Percentiles rank a stretch among this genome's conserved stretches.
These are phyloP conservation scores for Candida sojae DNA, from an alignment of 1,139 yeast species.

Conservation along the genomic window DNA sequence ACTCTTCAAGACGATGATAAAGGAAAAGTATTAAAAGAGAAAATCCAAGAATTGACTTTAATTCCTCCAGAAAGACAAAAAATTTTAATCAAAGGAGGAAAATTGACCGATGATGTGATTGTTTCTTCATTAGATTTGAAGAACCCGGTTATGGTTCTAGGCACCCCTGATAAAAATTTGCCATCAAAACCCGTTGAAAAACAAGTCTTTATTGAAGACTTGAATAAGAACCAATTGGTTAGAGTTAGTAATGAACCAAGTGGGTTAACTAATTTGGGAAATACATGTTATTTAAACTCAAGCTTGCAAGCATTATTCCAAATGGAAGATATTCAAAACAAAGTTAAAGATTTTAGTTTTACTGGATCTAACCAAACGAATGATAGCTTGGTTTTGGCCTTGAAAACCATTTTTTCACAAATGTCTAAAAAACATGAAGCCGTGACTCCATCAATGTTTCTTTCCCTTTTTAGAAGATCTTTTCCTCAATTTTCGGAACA, in stretches of 20 bases:
- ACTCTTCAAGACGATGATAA: slow-evolving; percentile 56
- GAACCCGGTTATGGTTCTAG: slow-evolving; percentile 84
- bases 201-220: slow-evolving; percentile 69
- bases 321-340: slow-evolving; percentile 57
- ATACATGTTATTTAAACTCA: slow-evolving; percentile 92
- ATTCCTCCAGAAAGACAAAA: slow-evolving; percentile 90
- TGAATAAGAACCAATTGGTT: slow-evolving; percentile 46
- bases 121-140: slow-evolving; percentile 54
- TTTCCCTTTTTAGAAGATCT: slow-evolving; percentile 60
- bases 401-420: slow-evolving; percentile 46
- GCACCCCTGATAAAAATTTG: slow-evolving; percentile 77
- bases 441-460: slow-evolving; percentile 63
- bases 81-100: slow-evolving; percentile 87
- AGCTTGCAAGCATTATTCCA: slow-evolving; percentile 79
- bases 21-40: slow-evolving; percentile 71
- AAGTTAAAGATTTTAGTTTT: slow-evolving; percentile 22
- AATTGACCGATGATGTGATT: slow-evolving; percentile 65
- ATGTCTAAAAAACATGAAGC: slow-evolving; percentile 49
- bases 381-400: slow-evolving; percentile 21
- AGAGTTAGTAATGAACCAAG: slow-evolving; percentile 59
- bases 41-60: slow-evolving; percentile 71
- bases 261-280: slow-evolving; percentile 87
- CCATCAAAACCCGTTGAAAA: slow-evolving; percentile 60
- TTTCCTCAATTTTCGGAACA: slow-evolving; percentile 91
- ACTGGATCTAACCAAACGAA: slow-evolving; percentile 11